Percentiles rank a stretch among this genome's conserved stretches.
phyloP scores from a whole-genome alignment of 108 stramenopile species.

The Cyclotella choctawhatcheeana region DNA sequence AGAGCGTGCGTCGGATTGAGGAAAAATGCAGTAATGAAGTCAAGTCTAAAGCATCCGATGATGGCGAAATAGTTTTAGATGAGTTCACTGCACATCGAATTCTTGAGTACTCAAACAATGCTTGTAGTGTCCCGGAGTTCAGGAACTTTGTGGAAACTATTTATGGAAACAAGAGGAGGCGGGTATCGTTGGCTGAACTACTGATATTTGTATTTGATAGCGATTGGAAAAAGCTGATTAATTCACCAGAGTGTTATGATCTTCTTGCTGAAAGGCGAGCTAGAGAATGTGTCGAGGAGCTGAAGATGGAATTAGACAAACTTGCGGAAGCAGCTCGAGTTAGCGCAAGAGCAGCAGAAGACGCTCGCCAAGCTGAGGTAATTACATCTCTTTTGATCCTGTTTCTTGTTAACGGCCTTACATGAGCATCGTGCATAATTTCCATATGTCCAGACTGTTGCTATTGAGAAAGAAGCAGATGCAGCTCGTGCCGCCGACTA shows the following conservation, averaged over 20 bases:
- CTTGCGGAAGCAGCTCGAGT: slow-evolving; percentile 9
- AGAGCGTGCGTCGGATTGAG: slow-evolving; percentile 20
- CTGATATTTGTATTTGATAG: slow-evolving; percentile 6
- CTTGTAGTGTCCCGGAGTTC: slow-evolving; percentile 5
- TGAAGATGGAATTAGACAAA: slow-evolving; percentile 7
- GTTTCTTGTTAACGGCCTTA: too few species aligned
- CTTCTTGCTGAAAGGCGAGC: slow-evolving; percentile 19
- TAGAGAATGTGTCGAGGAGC: slow-evolving; percentile 2
- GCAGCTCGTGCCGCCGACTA: slow-evolving; percentile 5
- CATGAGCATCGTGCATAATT: too few species aligned
- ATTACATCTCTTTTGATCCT: too few species aligned
- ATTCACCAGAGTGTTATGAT: slow-evolving; percentile 9
- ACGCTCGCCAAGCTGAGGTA: slow-evolving; percentile 27
- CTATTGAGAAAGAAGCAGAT: slow-evolving; percentile 11
- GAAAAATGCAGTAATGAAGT: slow-evolving; percentile 15
- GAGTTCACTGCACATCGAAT: slow-evolving; percentile 21
- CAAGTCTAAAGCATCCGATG: not conserved
- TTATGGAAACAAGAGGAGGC: slow-evolving; percentile 2
- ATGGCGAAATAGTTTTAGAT: slow-evolving; percentile 17
- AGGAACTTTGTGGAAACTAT: slow-evolving; percentile 15
- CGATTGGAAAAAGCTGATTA: slow-evolving; percentile 17
- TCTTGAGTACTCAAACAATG: slow-evolving; percentile 7
- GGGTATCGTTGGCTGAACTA: slow-evolving; percentile 23
- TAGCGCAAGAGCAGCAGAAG: slow-evolving; percentile 12
- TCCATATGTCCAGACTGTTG: not conserved